Evolutionary conservation across 2,329 filamentous ascomycete species (phyloP), one percentile per base, ranked within the genome.

Genomic region (Epicoccum nigrum): DNA sequence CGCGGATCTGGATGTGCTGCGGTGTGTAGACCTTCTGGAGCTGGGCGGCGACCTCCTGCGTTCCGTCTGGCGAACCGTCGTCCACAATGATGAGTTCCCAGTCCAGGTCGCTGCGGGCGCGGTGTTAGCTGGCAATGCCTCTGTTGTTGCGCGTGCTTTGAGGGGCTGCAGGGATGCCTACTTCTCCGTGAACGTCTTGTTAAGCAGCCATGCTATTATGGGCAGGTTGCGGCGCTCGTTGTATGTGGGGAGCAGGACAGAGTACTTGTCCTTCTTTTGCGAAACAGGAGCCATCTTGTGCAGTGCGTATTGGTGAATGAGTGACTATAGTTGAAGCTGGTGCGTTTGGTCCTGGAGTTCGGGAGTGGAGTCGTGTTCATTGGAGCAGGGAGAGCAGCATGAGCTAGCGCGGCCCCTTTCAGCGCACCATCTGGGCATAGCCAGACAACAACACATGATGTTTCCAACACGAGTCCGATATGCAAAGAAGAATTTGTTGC

Each of bases 1-100:
- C 84, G 77, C 94, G 89, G 60, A 99, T 87, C 63, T 89, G 71
- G 71, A 99, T 87, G 76, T 88, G 90, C 37, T 87, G 81, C 23
- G 85, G 72, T 47, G 80, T 79, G 83, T 95, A 99, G 68, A 87
- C 88, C 73, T 89, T 88, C 72, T 93, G 87, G 60, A 99, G 90
- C 76, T 99, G 92, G 71, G 88, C 82, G 56, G 93, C 94, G 65
- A 99, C 84, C 56, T 89, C 86, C 76, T 96, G 90, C 45, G 94
- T 99, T 71, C 92, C 92, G 76, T 99, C 94, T 62, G 94, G 94
- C 50, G 91, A 96, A 77, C 89, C 94, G 76, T 99, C 95, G 83
- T 99, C 94, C 74, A 99, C 90, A 74, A 99, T 94, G 74, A 99
- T 88, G 73, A 99, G 83, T 80, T 99, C 92, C 90, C 91, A 99